Percentiles rank a stretch among this genome's conserved stretches.
Conservation (phyloP, 495 filamentous ascomycete species). For the Rostrohypoxylon terebratum region DNA sequence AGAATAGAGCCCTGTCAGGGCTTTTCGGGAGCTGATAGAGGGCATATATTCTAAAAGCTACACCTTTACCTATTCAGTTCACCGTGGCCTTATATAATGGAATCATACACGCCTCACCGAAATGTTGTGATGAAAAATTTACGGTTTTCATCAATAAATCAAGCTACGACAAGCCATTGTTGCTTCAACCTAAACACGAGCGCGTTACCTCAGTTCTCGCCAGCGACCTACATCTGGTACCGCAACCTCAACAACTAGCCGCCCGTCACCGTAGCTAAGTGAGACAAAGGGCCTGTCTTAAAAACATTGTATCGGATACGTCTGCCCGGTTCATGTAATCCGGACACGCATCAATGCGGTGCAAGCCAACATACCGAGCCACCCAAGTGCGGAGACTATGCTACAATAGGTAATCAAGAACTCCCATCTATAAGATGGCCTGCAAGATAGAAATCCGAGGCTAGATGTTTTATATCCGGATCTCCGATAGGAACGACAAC, state of each 20-base stretch:
- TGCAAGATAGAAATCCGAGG: not conserved
- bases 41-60: not conserved
- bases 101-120: no score
- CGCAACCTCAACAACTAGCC: conserved; percentile 9
- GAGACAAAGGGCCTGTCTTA: conserved; percentile 13
- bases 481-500: not conserved
- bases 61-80: not conserved
- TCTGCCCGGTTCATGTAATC: not conserved
- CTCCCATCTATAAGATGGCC: not conserved
- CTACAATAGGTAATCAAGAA: not conserved
- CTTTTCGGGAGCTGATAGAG: not conserved
- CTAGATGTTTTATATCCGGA: not conserved
- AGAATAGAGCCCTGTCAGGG: conserved; percentile 18
- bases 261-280: conserved; percentile 27
- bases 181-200: no score
- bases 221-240: conserved; percentile 22
- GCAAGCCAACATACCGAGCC: not conserved
- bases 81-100: not conserved
- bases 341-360: not conserved
- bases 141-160: no score
- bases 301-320: conserved; percentile 24
- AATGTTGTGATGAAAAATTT: no score
- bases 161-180: no score
- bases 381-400: not conserved
- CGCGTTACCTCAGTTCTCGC: not conserved